Percentiles rank a stretch among this genome's conserved stretches.
Conservation (phyloP, 345 rosid genomes). For the Excoecaria agallocha region DNA sequence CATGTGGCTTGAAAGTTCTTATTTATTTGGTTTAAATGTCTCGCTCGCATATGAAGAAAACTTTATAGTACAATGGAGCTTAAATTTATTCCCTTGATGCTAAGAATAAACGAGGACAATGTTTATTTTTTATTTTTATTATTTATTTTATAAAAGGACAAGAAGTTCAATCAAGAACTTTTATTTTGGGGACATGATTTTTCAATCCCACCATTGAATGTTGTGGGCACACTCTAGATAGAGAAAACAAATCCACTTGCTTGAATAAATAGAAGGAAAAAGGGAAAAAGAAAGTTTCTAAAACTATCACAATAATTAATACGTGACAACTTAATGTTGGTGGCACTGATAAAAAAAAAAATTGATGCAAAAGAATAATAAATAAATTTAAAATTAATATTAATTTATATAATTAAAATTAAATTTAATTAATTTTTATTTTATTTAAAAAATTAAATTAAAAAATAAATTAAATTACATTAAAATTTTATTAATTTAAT, state of each 20-base stretch:
- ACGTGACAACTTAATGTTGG: too few species aligned
- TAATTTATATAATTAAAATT: too few species aligned
- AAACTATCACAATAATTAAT: neutral
- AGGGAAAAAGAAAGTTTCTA: neutral
- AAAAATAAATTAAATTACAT: too few species aligned
- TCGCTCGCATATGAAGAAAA: too few species aligned
- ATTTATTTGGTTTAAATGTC: neutral
- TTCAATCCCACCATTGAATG: conserved; percentile 1
- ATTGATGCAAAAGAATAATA: too few species aligned
- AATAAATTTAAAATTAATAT: too few species aligned
- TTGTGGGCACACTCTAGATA: neutral
- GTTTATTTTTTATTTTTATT: too few species aligned
- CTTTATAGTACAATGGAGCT: neutral
- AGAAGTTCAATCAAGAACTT: conserved; percentile 12
- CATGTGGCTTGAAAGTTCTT: neutral
- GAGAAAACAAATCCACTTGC: neutral
- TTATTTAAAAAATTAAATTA: too few species aligned
- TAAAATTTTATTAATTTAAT: too few species aligned
- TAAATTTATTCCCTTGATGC: neutral
- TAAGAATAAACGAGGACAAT: neutral
- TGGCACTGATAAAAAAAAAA: too few species aligned
- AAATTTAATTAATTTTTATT: too few species aligned
- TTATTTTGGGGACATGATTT: conserved; percentile 3
- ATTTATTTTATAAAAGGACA: neutral
- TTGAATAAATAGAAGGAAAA: neutral